phyloP scores from a whole-genome alignment of 148 eudicot genomes.

The Gaultheria prostrata region DNA sequence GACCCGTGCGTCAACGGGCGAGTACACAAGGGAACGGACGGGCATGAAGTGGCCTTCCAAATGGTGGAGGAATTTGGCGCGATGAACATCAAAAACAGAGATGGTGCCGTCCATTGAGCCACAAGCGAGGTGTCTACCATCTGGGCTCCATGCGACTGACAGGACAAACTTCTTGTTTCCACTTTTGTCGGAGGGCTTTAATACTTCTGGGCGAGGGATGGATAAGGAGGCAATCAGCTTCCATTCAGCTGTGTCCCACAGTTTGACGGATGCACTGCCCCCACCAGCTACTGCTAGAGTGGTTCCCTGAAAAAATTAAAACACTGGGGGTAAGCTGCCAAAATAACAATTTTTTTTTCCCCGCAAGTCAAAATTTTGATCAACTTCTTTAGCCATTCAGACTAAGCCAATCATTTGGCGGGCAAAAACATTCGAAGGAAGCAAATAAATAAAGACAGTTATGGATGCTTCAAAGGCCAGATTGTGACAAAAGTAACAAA shows the following conservation, averaged over 20 bases:
- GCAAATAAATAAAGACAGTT: not conserved
- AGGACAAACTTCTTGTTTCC: constrained; percentile 85
- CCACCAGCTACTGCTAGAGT: constrained; percentile 95
- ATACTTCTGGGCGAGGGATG: constrained; percentile 74
- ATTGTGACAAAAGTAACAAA: not conserved
- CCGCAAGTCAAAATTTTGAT: not conserved
- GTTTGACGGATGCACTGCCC: constrained; percentile 85
- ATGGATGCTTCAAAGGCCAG: not conserved
- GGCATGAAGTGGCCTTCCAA: constrained; percentile 95
- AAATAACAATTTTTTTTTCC: not conserved
- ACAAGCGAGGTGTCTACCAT: constrained; percentile 73
- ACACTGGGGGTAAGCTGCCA: not conserved
- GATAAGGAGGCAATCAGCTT: constrained; percentile 58
- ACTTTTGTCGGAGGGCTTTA: constrained; percentile 62
- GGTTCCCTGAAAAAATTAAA: constrained; percentile 57
- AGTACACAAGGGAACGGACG: constrained; percentile 71
- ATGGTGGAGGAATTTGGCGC: constrained; percentile 75
- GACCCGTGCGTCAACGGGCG: constrained; percentile 60
- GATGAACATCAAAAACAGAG: constrained; percentile 74
- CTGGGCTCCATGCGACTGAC: constrained; percentile 88
- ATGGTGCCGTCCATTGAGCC: constrained; percentile 98
- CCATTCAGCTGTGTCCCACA: constrained; percentile 95
- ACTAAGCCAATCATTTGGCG: not conserved
- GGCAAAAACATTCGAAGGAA: not conserved
- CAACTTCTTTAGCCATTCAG: not conserved